Conservation (phyloP, 148 eudicot species). For the Salicornia ramosissima region DNA sequence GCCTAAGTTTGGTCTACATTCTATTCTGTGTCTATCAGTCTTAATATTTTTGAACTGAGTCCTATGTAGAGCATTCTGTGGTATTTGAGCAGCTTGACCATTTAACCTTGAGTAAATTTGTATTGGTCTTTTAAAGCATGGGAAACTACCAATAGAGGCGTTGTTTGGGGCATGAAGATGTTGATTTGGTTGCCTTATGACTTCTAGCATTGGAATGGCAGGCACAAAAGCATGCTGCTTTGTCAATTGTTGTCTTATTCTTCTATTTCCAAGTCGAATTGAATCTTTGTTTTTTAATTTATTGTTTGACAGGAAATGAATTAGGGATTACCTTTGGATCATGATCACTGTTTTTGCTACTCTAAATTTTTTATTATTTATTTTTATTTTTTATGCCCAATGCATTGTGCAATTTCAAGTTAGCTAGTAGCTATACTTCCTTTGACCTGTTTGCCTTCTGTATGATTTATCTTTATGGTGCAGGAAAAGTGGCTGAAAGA, state of each 20-base stretch:
- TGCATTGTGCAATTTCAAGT: neutral
- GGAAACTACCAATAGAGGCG: neutral
- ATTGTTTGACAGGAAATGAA: no score
- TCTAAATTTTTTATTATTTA: neutral
- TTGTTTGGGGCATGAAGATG: neutral
- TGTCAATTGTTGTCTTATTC: neutral
- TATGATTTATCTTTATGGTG: neutral
- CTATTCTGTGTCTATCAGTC: neutral
- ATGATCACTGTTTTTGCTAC: neutral
- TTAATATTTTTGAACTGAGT: neutral
- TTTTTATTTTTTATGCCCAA: no score
- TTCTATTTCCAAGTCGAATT: neutral
- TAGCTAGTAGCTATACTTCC: neutral
- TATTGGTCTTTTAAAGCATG: neutral
- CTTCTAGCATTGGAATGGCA: neutral
- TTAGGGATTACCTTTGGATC: neutral
- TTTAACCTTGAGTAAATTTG: neutral
- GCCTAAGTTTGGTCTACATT: neutral
- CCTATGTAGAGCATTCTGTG: neutral
- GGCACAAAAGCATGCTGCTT: neutral
- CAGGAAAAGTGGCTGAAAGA: conserved; percentile 80
- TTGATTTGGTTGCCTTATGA: neutral
- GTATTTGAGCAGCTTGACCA: neutral
- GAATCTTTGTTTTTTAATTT: no score
- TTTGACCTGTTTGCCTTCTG: neutral